Percentiles rank a stretch among this genome's conserved stretches.
Evolutionary conservation across 257 asterid genomes (phyloP).

Genomic region (Plectranthus barbatus): DNA sequence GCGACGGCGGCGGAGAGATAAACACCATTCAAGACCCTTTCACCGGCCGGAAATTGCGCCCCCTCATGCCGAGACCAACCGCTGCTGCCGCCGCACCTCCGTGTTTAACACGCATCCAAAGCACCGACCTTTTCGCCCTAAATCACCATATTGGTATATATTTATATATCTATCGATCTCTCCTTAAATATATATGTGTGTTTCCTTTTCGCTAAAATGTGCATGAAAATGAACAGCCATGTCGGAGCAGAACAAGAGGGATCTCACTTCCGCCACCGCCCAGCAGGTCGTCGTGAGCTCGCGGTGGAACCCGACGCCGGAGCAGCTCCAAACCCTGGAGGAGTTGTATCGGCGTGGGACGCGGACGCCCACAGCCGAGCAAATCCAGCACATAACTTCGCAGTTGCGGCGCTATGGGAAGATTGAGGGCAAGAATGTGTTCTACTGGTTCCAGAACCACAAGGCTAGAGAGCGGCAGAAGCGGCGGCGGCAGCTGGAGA

Average conservation of each 20-base stretch:
- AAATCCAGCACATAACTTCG: conserved; percentile 81
- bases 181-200: too few relatives aligned
- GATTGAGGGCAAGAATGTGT: conserved; percentile 93
- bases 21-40: conserved; percentile 45
- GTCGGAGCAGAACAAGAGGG: conserved; percentile 65
- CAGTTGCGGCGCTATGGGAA: conserved; percentile 76
- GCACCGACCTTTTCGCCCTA: conserved; percentile 53
- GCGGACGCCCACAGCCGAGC: conserved; percentile 81
- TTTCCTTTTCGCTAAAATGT: neutral
- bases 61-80: conserved; percentile 51
- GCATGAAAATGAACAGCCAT: conserved; percentile 28
- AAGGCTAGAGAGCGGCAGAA: conserved; percentile 91
- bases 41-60: conserved; percentile 47
- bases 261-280: conserved; percentile 12
- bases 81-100: conserved; percentile 30
- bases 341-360: conserved; percentile 74
- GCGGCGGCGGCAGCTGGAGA: conserved; percentile 70
- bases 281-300: conserved; percentile 89
- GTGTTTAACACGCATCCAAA: conserved; percentile 37
- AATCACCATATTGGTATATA: conserved; percentile 61
- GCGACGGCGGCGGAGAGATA: conserved; percentile 61
- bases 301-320: conserved; percentile 95
- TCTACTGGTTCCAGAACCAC: conserved; percentile 95
- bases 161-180: neutral
- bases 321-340: conserved; percentile 77